Evolutionary conservation across 169 alveolate genomes (phyloP), one percentile per base, ranked within the genome.

Genomic region (Plasmodium knowlesi): DNA sequence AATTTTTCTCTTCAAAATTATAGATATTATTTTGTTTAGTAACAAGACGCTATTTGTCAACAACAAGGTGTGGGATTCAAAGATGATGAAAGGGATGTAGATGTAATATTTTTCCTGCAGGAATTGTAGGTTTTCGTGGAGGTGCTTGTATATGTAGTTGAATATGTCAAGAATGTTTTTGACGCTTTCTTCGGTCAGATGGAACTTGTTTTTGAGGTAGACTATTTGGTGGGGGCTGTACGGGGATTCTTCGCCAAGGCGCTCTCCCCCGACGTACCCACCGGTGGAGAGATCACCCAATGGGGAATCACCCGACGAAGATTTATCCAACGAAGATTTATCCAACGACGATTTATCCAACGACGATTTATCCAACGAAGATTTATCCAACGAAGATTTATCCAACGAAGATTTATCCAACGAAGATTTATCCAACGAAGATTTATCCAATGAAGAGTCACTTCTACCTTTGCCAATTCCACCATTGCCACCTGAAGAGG

Each of bases 31-130:
- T 76, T 32, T 73, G 34, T 86, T 86, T 16, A 86, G 70, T 34
- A 86, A 34, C 22, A 86, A n/a, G 28, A 74, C 80, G 61, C 93
- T 53, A 76, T 34, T 86, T 39, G 46, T 86, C 28, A 86, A 54
- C 50, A 86, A 37, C 46, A 86, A 54, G 30, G 93, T 86, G 34
- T 86, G 93, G 4, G 93, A 86, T 53, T 86, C 93, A 16, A 86
- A 86, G 5, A 86, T 86, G 28, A 86, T 86, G 14, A 86, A 86
- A 14, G 93, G 93, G 14, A 86, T 86, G 70, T 86, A 86, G 78
- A 86, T 57, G 67, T 86, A 86, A 86, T 86, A 86, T 76, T 86
- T 86, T 25, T 86, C 93, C 41, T 86, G 78, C 28, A 86, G 67
- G 54, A 34, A 86, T 30, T 32, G 78, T 53, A 86, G 10, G 81